These are phyloP conservation scores for Rhizopogon sp. DNA, from an alignment of 768 basidiomycete genomes.

Conservation along the genomic window DNA sequence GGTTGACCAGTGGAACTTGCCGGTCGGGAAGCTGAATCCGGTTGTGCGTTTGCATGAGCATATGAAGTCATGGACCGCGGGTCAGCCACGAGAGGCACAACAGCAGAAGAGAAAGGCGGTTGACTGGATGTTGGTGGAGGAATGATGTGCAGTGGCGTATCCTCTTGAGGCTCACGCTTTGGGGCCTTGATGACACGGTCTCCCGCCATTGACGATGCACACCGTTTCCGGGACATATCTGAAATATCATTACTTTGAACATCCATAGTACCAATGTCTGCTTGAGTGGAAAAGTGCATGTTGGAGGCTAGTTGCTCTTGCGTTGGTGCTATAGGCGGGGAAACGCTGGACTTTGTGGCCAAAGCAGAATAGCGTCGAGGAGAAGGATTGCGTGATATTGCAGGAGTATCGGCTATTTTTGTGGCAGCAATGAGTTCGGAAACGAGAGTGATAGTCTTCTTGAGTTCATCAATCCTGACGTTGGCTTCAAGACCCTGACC, in stretches of 20 bases:
- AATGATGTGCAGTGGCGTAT: constrained; percentile 24
- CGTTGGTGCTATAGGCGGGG: constrained; percentile 14
- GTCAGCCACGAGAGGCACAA: constrained; percentile 22
- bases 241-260: constrained; percentile 24
- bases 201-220: constrained; percentile 41
- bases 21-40: constrained; percentile 26
- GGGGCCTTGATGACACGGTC: constrained; percentile 42
- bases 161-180: constrained; percentile 47
- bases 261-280: constrained; percentile 17
- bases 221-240: constrained; percentile 47
- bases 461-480: constrained; percentile 51
- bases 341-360: constrained; percentile 32
- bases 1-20: constrained; percentile 25
- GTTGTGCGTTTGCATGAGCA: constrained; percentile 19
- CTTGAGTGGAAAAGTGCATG: constrained; percentile 14
- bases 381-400: constrained; percentile 27
- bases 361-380: constrained; percentile 20
- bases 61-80: constrained; percentile 18
- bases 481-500: constrained; percentile 44
- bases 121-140: constrained; percentile 15
- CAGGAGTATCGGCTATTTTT: constrained; percentile 28
- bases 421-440: constrained; percentile 49
- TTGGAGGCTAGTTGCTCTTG: constrained; percentile 21
- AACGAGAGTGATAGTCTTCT: constrained; percentile 46
- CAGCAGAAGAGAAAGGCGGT: constrained; percentile 19